phyloP scores from a whole-genome alignment of 345 rosid species.

The Salix caprea region DNA sequence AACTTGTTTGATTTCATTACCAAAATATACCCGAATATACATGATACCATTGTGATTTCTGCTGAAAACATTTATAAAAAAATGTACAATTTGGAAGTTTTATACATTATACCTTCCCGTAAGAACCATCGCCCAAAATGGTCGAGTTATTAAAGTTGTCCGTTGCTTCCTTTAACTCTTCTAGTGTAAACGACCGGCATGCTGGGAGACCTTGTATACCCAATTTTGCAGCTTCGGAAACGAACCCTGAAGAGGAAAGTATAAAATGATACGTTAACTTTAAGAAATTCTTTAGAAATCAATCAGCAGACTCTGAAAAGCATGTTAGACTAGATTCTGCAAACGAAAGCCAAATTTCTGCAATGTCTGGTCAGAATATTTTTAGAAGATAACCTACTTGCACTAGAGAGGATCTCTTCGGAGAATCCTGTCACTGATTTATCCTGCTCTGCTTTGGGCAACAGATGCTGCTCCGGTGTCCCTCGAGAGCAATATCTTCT shows the following conservation, averaged over 20 bases:
- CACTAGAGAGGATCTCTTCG: conserved; percentile 41
- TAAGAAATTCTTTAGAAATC: too few species aligned
- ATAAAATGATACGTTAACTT: neutral
- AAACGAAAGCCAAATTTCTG: neutral
- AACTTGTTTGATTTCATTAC: neutral
- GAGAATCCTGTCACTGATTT: conserved; percentile 42
- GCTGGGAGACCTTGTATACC: conserved; percentile 26
- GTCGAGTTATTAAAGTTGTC: conserved; percentile 35
- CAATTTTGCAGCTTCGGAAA: conserved; percentile 32
- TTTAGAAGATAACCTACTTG: conserved; percentile 44
- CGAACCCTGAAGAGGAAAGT: conserved; percentile 26
- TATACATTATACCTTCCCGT: conserved; percentile 37
- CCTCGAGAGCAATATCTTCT: conserved; percentile 37
- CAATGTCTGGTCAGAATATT: neutral
- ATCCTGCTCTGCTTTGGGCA: conserved; percentile 46
- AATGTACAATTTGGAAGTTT: neutral
- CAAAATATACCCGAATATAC: neutral
- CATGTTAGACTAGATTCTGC: neutral
- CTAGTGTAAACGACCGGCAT: conserved; percentile 36
- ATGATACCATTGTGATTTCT: neutral
- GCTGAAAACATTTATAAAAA: neutral
- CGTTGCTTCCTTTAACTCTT: conserved; percentile 45
- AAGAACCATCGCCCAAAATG: conserved; percentile 40
- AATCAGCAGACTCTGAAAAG: neutral
- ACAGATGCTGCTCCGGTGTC: conserved; percentile 45